phyloP scores from a whole-genome alignment of 345 rosid genomes.

The Nasturtium officinale region DNA sequence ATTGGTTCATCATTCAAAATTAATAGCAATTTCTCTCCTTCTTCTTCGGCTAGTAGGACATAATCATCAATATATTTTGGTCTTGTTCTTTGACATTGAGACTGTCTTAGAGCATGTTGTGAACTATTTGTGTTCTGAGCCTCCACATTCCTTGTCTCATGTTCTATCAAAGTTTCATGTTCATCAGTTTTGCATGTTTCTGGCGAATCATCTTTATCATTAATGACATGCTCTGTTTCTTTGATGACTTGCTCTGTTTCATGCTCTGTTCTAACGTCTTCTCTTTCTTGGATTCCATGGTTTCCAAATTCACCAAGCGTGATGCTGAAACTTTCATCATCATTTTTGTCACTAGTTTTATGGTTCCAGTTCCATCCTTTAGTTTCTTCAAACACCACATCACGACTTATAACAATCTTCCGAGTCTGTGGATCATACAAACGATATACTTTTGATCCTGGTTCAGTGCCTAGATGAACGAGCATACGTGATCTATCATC shows the following conservation, averaged over 20 bases:
- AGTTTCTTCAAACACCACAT: not conserved
- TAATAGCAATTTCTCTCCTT: not conserved
- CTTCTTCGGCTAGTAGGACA: not conserved
- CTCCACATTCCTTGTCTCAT: too few relatives aligned
- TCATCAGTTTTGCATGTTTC: too few relatives aligned
- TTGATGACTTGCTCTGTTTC: too few relatives aligned
- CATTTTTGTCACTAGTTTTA: accelerated
- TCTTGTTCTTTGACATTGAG: not conserved
- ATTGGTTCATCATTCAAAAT: not conserved
- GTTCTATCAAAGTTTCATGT: too few relatives aligned
- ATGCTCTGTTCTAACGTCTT: too few relatives aligned
- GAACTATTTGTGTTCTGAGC: too few relatives aligned
- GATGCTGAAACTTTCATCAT: not conserved
- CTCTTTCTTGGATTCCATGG: not conserved
- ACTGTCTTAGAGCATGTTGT: too few relatives aligned
- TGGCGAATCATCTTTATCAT: too few relatives aligned
- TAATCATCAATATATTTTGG: not conserved
- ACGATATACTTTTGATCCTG: too few relatives aligned
- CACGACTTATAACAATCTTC: not conserved
- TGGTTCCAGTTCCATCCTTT: not conserved
- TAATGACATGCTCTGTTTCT: too few relatives aligned
- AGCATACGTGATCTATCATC: not conserved
- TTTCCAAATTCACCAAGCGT: not conserved
- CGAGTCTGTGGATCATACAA: not conserved
- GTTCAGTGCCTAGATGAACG: not conserved